Evolutionary conservation across 1,284 basidiomycete genomes (phyloP).

Genomic region (Ceratobasidium sp.): DNA sequence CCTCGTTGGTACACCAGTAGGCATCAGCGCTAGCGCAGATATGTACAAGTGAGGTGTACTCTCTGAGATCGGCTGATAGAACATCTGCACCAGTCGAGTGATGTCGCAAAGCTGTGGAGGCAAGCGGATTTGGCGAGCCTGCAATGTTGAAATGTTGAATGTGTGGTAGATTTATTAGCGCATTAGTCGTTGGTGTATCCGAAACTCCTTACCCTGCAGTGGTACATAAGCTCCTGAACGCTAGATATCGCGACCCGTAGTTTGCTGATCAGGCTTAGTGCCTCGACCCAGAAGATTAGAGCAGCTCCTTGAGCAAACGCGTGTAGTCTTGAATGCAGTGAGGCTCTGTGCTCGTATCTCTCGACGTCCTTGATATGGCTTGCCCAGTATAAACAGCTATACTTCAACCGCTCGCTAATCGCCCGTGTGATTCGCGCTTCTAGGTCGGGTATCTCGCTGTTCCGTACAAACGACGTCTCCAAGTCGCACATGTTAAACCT

Average conservation of each 20-base stretch:
- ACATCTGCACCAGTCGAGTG: not conserved
- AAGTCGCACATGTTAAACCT: conserved; percentile 26
- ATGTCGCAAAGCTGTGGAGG: not conserved
- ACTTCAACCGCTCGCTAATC: not conserved
- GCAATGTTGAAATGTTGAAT: not conserved
- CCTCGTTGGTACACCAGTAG: no score
- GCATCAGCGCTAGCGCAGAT: no score
- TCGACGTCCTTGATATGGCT: not conserved
- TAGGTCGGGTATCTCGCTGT: not conserved
- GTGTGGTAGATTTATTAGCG: not conserved
- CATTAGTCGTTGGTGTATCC: no score
- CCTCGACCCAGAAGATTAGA: no score
- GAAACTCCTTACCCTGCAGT: no score
- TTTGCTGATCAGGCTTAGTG: no score
- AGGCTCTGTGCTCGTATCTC: no score
- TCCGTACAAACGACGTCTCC: no score
- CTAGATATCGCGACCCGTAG: no score
- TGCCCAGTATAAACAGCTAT: conserved; percentile 9
- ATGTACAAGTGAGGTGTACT: no score
- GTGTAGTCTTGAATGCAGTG: not conserved
- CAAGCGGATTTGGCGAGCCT: not conserved
- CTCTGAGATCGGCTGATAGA: not conserved
- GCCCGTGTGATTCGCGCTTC: not conserved
- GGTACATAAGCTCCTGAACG: no score
- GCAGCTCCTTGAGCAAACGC: not conserved